Evolutionary conservation across 2,329 filamentous ascomycete genomes (phyloP), one percentile per base, ranked within the genome.

Genomic region (Colletotrichum lindemuthianum): DNA sequence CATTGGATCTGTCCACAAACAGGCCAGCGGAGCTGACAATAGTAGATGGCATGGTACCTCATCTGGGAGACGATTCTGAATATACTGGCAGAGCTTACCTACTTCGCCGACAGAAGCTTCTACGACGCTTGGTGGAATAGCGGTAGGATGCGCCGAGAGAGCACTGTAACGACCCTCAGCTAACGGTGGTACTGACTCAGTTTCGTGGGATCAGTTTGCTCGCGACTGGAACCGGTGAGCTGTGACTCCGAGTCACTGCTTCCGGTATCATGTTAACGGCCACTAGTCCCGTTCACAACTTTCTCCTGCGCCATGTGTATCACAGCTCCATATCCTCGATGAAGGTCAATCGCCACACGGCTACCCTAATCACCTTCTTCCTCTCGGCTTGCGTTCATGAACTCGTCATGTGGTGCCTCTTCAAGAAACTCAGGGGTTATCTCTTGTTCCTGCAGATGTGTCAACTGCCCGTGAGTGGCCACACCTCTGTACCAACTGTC

Each of bases 61-160:
- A 93, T 94, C 68, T 95, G 92, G 92, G 88, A 90, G 74, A 87
- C 86, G 3, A 85, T 90, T 40, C 81, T 93, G 65, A 94, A 94
- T 74, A 85, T 92, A 12, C 81, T 94, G 24, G 92, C 91, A 4
- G 92, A 95, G 75, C 74, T 94, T 59, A 93, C 91, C 0, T 82
- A 83, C 67, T 95, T 94, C 73, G 91, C 91, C 5, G 92, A 94
- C 73, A 86, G 91, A 50, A 89, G 87, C 66, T 93, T 93, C 75
- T 89, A 89, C 70, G 82, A 84, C 43, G 82, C 84, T 52, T 89
- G 87, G 87, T 88, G 87, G 86, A 89, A 89, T 69, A 83, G 81
- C 66, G 79, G 81, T 82, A 76, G 65, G 76, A 68, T 45, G 11
- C 15, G 15, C 37, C 13, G 37, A 24, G 24, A 24, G 24, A 3